Evolutionary conservation across 371 early-diverging fungal species (phyloP), one percentile per base, ranked within the genome.

Genomic region (Syncephalis plumigaleata): DNA sequence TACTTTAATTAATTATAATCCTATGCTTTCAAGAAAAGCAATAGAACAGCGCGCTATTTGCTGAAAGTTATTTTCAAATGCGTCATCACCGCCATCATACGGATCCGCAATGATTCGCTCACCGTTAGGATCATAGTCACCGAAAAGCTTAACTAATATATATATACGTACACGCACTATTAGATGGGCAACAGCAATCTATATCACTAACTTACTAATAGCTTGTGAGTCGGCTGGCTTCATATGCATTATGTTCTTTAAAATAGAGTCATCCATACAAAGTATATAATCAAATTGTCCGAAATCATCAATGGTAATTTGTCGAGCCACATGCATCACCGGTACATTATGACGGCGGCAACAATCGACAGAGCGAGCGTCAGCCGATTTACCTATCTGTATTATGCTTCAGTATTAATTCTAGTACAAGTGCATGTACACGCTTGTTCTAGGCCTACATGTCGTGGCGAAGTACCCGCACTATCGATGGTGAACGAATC

Each of bases 71-170:
- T 60, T 58, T 39, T 88, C 84, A 58, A 92, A 94, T 1, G 87
- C 91, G n/a, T 81, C 78, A 1, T 55, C 55, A 0, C 84, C 87
- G 45, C 92, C 91, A 52, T 92, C 91, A 55, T 92, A 91, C 36
- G 92, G 95, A 50, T 85, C 84, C 42, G 70, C 65, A 49, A 86
- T 90, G 17, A 90, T 82, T 13, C 58, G 60, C 27, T 86, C 82
- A 0, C 79, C 81, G 45, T 76, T 49, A 8, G 82, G 75, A 56
- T 86, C 87, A 53, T 71, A 91, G 16, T 83, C 74, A 17, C 95
- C 95, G 77, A 91, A 89, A 55, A 91, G 56, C 47, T 73, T 63
- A 3, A 87, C 70, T n/a, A n/a, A n/a, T n/a, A n/a, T n/a, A n/a
- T n/a, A n/a, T n/a, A n/a, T n/a, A n/a, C n/a, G n/a, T n/a, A n/a